phyloP scores from a whole-genome alignment of 345 rosid species.

The Aquilaria sinensis region DNA sequence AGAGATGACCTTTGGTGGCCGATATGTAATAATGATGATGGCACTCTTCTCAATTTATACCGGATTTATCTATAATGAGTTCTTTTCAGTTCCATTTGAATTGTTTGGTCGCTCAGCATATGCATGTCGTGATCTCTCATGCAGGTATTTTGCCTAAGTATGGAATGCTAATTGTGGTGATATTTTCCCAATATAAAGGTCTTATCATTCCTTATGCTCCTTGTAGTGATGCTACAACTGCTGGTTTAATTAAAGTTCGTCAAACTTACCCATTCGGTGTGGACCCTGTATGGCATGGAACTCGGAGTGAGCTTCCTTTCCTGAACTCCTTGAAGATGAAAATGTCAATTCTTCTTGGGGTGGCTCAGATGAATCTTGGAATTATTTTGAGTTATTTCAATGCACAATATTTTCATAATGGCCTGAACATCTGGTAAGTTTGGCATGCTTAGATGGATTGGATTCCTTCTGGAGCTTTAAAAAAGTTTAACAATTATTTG shows the following conservation, averaged over 20 bases:
- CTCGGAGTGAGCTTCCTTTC: slow-evolving; percentile 87
- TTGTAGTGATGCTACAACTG: slow-evolving; percentile 73
- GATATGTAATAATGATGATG: slow-evolving; percentile 94
- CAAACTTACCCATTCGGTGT: slow-evolving; percentile 91
- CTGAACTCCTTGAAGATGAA: slow-evolving; percentile 97
- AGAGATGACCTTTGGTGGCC: slow-evolving; percentile 98
- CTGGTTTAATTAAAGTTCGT: slow-evolving; percentile 72
- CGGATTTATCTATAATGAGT: slow-evolving; percentile 91
- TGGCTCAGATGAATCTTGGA: slow-evolving; percentile 97
- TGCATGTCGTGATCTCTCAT: slow-evolving; percentile 87
- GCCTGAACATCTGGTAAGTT: slow-evolving; percentile 67
- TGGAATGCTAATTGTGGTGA: not conserved
- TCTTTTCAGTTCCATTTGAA: slow-evolving; percentile 93
- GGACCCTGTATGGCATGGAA: slow-evolving; percentile 95
- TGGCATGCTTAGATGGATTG: slow-evolving; percentile 4
- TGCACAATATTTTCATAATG: slow-evolving; percentile 59
- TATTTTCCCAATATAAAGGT: not conserved
- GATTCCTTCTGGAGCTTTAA: slow-evolving; percentile 2
- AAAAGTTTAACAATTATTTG: too few relatives aligned
- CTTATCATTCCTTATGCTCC: slow-evolving; percentile 10
- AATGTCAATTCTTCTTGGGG: slow-evolving; percentile 97
- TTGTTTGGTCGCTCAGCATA: slow-evolving; percentile 84
- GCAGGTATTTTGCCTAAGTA: slow-evolving; percentile 47
- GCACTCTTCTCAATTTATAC: slow-evolving; percentile 90
- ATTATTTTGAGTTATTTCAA: slow-evolving; percentile 84